phyloP scores from a whole-genome alignment of 257 asterid genomes.

The Scutellaria galericulata region DNA sequence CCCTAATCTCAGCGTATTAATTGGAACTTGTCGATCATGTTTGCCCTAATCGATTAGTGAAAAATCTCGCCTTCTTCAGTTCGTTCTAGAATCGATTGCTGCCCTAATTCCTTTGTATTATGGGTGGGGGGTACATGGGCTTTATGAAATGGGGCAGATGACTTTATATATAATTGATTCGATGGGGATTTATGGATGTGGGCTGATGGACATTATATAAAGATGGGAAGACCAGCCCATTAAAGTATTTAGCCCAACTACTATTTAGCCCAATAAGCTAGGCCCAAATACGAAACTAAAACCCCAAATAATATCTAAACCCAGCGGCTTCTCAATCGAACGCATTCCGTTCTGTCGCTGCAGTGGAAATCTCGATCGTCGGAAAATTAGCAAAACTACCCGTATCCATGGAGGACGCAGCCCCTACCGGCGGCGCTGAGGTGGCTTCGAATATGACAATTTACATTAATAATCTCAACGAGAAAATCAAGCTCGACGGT shows the following conservation, averaged over 20 bases:
- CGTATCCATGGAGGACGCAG: constrained; percentile 74
- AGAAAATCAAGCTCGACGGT: constrained; percentile 97
- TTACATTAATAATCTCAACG: constrained; percentile 92
- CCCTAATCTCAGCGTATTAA: neutral
- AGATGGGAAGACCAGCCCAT: neutral
- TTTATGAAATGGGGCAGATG: neutral
- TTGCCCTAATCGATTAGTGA: neutral
- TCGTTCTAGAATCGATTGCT: neutral
- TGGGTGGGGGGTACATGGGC: neutral
- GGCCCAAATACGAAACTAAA: constrained; percentile 30
- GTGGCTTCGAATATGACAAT: constrained; percentile 75
- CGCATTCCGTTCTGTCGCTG: constrained; percentile 27
- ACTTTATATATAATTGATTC: no score
- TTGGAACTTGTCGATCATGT: neutral
- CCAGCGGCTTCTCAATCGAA: constrained; percentile 19
- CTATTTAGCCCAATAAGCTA: constrained; percentile 7
- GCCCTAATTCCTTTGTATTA: neutral
- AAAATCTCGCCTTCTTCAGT: no score
- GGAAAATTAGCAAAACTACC: constrained; percentile 17
- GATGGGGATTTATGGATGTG: no score
- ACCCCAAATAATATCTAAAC: constrained; percentile 30
- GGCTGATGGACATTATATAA: neutral
- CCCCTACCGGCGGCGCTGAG: constrained; percentile 55
- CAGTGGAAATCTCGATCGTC: constrained; percentile 18
- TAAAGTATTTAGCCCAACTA: no score